These are phyloP conservation scores for Yarrowia sp. DNA, from an alignment of 805 yeast species.

Conservation along the genomic window DNA sequence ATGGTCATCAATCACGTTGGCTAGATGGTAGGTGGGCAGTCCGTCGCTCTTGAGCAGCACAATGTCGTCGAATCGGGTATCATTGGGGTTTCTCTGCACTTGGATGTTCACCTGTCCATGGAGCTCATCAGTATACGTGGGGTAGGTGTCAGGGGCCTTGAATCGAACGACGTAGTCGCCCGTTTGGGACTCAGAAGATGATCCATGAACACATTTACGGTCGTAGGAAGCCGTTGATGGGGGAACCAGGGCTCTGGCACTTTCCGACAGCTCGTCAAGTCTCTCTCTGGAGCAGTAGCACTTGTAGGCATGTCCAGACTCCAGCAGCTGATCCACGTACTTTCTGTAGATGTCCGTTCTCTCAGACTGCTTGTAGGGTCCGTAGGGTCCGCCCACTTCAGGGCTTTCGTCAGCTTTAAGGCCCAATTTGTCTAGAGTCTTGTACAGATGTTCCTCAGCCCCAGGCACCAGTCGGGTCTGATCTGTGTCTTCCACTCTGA, in stretches of 20 bases:
- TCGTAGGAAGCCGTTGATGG: slow-evolving; percentile 95
- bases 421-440: slow-evolving; percentile 79
- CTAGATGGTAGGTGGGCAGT: slow-evolving; percentile 94
- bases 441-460: slow-evolving; percentile 82
- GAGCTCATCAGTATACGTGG: slow-evolving; percentile 70
- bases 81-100: slow-evolving; percentile 74
- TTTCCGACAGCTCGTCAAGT: slow-evolving; percentile 66
- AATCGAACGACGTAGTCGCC: slow-evolving; percentile 68
- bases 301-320: slow-evolving; percentile 76
- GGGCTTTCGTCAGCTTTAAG: slow-evolving; percentile 86
- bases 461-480: slow-evolving; percentile 75
- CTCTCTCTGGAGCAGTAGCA: slow-evolving; percentile 88
- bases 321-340: slow-evolving; percentile 64
- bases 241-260: slow-evolving; percentile 77
- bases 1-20: slow-evolving; percentile 94
- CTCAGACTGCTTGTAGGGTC: slow-evolving; percentile 88
- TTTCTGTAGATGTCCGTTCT: slow-evolving; percentile 69
- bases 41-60: slow-evolving; percentile 92
- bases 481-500: slow-evolving; percentile 94
- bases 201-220: slow-evolving; percentile 67
- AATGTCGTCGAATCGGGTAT: slow-evolving; percentile 86
- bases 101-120: slow-evolving; percentile 81
- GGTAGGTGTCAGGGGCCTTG: slow-evolving; percentile 75
- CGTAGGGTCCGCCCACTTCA: slow-evolving; percentile 59
- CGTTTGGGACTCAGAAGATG: slow-evolving; percentile 46